Base-by-base conservation (phyloP, 2,329 filamentous ascomycete species). In the Nigrograna mackinnonii region DNA sequence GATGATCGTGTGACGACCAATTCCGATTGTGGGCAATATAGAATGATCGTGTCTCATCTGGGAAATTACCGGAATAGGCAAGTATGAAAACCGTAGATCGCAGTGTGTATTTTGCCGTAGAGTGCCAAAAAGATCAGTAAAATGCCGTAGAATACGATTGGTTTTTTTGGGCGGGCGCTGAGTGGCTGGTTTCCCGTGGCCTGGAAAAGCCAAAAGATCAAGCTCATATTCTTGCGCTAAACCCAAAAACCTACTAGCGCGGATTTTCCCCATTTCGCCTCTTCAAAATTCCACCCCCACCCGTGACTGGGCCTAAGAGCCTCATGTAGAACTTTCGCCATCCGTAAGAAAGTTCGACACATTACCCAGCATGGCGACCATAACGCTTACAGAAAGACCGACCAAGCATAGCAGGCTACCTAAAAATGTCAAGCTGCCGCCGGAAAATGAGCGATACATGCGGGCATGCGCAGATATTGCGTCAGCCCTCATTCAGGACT, bases 381-480 rank as follows among this genome's bases (percentile, higher is more conserved):
- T 82, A 64, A 87, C 80, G 24, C 70, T 80, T 60, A 80, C 79
- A 42, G 70, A 78, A 46, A 65, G 67, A 3, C 58, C 57, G 50
- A 61, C 72, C 12, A 74, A 76, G 55, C n/a, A n/a, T n/a, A 75
- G 77, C 52, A 78, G 78, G 47, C 66, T 79, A 21, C 79, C 84
- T 57, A 94, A 89, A 70, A 86, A 82, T 59, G 74, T 80, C 55
- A 89, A 91, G 57, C 79, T 96, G 11, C 82, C 90, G 2, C 89
- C 94, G 19, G 94, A 99, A 72, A 96, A 91, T 71, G 94, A 99
- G 73, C 85, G 94, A 39, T 96, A 89, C 68, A 82, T 97, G 69
- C 84, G 91, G 68, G 94, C 91, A 58, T 99, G 95, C 70, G 91
- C 92, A 49, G 95, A 99, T 59, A 91, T 99, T 61, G 92, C 91